Evolutionary conservation across 2,329 filamentous ascomycete species (phyloP), one percentile per base, ranked within the genome.

Genomic region (Aspergillus sp.): DNA sequence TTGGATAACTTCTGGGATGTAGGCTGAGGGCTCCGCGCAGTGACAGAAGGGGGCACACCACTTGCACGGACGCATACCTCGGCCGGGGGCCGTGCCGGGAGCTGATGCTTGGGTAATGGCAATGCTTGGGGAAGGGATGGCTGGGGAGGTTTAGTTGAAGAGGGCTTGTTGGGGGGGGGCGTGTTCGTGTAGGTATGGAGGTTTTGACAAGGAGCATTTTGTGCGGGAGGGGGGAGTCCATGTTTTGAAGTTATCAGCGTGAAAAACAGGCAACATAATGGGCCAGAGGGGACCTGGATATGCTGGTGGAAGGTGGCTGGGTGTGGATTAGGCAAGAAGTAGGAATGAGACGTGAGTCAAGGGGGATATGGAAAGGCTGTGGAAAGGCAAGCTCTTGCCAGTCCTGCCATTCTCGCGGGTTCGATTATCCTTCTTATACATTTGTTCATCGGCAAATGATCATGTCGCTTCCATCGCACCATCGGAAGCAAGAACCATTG

Each of bases 81-180:
- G 38, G 54, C 54, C 34, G 54, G 54, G 23, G 51, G 54, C 54
- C 51, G 47, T 32, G 52, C 52, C 20, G 55, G 52, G 45, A 57
- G 52, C 29, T 49, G 52, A 49, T 55, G 52, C 17, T 57, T 52
- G 32, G 52, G 45, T 7, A 49, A 41, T 49, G 52, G 48, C 47
- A 54, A 48, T 45, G 46, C 51, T 50, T 54, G 36, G 23, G 29
- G 25, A 25, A 42, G 47, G 19, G 34, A 23, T 25, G 38, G 40
- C 25, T 54, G 47, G 29, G 17, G 42, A 47, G 38, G 19, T 50
- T 44, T 50, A 41, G 40, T 44, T 21, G 31, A 31, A 50, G 48
- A 38, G n/a, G 48, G 29, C 19, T 23, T 43, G 41, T 45, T 50
- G 20, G 36, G 51, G 38, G 38, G 40, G 21, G 31, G 46, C 20